Percentiles rank a stretch among this genome's conserved stretches.
Evolutionary conservation across 1,284 basidiomycete species (phyloP).

Genomic region (Ustilago cynodontis): DNA sequence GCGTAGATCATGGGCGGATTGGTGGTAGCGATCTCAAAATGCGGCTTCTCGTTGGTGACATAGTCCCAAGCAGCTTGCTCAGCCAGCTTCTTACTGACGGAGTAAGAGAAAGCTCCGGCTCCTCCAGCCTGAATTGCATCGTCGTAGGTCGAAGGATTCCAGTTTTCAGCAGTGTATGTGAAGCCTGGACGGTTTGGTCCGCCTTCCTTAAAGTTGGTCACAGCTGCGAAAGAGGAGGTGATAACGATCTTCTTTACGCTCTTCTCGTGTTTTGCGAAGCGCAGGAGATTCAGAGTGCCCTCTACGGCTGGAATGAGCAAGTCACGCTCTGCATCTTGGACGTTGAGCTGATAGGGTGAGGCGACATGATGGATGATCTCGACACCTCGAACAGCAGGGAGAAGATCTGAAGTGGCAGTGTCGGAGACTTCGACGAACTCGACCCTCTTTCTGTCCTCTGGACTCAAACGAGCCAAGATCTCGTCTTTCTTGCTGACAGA

Average conservation of each 20-base stretch:
- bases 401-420: slow-evolving; percentile 66
- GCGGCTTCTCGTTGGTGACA: slow-evolving; percentile 49
- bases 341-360: slow-evolving; percentile 63
- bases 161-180: slow-evolving; percentile 57
- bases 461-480: slow-evolving; percentile 46
- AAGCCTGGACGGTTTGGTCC: slow-evolving; percentile 61
- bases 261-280: slow-evolving; percentile 57
- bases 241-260: slow-evolving; percentile 64
- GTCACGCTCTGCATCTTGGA: slow-evolving; percentile 66
- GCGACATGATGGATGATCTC: slow-evolving; percentile 50
- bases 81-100: slow-evolving; percentile 62
- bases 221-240: slow-evolving; percentile 65
- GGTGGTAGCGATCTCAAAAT: slow-evolving; percentile 51
- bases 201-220: slow-evolving; percentile 56
- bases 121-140: slow-evolving; percentile 56
- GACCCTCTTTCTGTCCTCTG: slow-evolving; percentile 47
- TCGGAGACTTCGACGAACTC: slow-evolving; percentile 67
- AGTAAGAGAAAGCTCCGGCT: slow-evolving; percentile 60
- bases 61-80: slow-evolving; percentile 66
- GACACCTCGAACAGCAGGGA: slow-evolving; percentile 64
- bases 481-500: slow-evolving; percentile 54
- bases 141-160: slow-evolving; percentile 58
- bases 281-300: slow-evolving; percentile 67
- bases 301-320: slow-evolving; percentile 69
- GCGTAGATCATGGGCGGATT: slow-evolving; percentile 67